phyloP scores from a whole-genome alignment of 768 basidiomycete genomes.

The Scleroderma citrinum region DNA sequence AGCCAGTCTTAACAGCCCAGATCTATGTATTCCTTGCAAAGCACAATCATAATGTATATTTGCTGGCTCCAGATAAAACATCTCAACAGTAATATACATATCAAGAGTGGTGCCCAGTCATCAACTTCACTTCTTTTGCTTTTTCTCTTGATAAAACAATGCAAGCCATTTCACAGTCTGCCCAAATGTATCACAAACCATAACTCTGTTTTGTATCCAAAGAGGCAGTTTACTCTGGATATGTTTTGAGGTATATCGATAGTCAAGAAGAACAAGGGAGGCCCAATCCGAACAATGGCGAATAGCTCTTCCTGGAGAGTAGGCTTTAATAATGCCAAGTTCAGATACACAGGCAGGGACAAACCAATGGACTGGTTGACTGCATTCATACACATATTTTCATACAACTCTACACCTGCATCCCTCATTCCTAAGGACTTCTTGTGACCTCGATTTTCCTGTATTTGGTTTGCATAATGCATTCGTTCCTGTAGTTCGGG shows the following conservation, averaged over 20 bases:
- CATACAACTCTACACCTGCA: constrained; percentile 79
- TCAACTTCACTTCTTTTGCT: constrained; percentile 7
- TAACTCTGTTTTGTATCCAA: constrained; percentile 73
- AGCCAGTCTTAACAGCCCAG: too few relatives aligned
- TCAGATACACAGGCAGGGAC: constrained; percentile 13
- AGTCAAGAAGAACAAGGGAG: constrained; percentile 80
- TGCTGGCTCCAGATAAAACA: too few relatives aligned
- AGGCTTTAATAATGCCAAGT: neutral
- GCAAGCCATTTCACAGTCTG: constrained; percentile 64
- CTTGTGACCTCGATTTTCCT: constrained; percentile 36
- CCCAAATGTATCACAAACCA: constrained; percentile 61
- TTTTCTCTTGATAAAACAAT: constrained; percentile 62
- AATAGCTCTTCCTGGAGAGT: constrained; percentile 74
- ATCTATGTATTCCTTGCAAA: too few relatives aligned
- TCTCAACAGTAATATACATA: too few relatives aligned
- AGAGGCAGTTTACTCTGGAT: constrained; percentile 80
- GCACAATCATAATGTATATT: too few relatives aligned
- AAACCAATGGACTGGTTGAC: constrained; percentile 96
- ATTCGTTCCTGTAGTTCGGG: constrained; percentile 88
- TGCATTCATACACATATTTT: constrained; percentile 88
- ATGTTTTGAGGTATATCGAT: constrained; percentile 62
- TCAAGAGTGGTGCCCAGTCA: too few relatives aligned
- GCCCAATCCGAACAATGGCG: constrained; percentile 92
- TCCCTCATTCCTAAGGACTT: constrained; percentile 43
- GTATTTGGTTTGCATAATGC: constrained; percentile 71